Base-by-base conservation (phyloP, 805 yeast genomes). In the Zygosaccharomyces siamensis region DNA sequence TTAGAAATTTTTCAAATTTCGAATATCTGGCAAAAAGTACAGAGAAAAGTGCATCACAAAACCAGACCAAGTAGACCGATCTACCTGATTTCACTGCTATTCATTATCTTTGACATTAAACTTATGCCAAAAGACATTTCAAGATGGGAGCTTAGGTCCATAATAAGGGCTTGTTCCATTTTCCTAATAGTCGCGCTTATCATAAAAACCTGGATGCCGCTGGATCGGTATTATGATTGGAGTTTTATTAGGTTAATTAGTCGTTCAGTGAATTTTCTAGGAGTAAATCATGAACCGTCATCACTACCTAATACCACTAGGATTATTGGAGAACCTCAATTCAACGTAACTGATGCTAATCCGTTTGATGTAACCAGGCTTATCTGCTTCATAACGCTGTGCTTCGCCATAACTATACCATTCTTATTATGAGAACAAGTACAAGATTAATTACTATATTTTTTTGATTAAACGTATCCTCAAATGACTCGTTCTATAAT, bases 291-390 rank as follows among this genome's bases (percentile, higher is more conserved):
- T 14, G 23, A 33, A 33, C 21, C 37, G 3, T 33, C 21, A 4
- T 6, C 20, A 10, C 21, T 11, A 14, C 6, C 38, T 27, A 36
- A 32, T 12, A 12, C 20, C 11, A 10, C 38, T n/a, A 45, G 41
- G 10, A 52, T 56, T 14, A 47, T 58, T 5, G 50, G 50, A 7
- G 36, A 51, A 5, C 42, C 56, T 1, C 46, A 51, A 31, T 53
- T 52, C 23, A 56, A 59, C 23, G 60, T 63, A 12, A 55, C 54
- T 14, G 65, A 59, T 45, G 53, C 59, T 3, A 63, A 65, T 27
- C 57, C 62, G 1, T 51, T 61, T n/a, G 51, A 58, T 39, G 44
- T 45, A 7, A 31, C 45, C 21, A 43, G 62, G 21, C 23, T 59
- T 31, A 24, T 57, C 37, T 45, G 48, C 12, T 54, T 58, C 43